Conservation (phyloP, 2,329 filamentous ascomycete genomes). For the Colletotrichum musae region DNA sequence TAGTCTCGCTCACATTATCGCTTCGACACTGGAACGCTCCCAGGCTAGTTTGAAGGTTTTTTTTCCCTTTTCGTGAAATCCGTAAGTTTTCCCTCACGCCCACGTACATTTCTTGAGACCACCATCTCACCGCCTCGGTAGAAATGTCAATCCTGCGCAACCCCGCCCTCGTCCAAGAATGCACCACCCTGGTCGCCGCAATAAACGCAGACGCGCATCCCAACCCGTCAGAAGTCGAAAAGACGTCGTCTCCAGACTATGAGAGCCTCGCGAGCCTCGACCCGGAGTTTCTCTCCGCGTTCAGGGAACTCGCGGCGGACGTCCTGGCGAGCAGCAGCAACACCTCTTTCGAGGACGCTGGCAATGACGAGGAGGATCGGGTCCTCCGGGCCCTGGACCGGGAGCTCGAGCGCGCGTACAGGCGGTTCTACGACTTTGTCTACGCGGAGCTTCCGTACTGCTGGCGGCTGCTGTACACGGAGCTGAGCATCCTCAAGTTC, state of each 20-base stretch:
- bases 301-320: neutral
- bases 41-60: no score
- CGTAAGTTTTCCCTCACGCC: no score
- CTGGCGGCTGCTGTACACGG: conserved; percentile 81
- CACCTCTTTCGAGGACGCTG: neutral
- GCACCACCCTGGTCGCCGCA: conserved; percentile 1
- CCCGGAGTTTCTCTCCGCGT: neutral
- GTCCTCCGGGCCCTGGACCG: conserved; percentile 26
- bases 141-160: conserved; percentile 16
- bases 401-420: conserved; percentile 32
- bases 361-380: neutral
- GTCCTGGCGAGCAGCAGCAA: neutral
- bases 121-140: neutral
- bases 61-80: no score
- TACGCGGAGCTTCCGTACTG: conserved; percentile 76
- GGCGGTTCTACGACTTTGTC: conserved; percentile 75
- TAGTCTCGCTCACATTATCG: no score
- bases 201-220: conserved; percentile 17
- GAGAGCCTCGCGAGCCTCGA: neutral
- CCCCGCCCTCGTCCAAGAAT: conserved; percentile 22
- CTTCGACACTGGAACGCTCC: no score
- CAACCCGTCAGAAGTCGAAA: neutral
- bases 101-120: no score
- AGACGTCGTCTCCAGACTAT: neutral
- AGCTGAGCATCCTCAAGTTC: conserved; percentile 77